phyloP scores from a whole-genome alignment of 768 basidiomycete genomes.

The Amanita inopinata region DNA sequence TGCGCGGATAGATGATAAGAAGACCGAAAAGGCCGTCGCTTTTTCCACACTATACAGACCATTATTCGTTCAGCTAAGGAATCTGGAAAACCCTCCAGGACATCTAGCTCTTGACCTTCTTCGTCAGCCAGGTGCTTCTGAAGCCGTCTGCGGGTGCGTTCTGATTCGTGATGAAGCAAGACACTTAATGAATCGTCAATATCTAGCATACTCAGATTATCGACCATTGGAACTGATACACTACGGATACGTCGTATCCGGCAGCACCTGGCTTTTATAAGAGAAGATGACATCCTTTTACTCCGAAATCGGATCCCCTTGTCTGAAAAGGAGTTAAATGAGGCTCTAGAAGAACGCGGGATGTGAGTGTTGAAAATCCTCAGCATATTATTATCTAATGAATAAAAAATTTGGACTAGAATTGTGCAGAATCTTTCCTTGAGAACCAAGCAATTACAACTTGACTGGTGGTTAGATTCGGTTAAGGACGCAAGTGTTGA shows the following conservation, averaged over 20 bases:
- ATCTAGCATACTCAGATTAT: conserved; percentile 29
- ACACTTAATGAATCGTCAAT: no score
- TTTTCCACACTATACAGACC: conserved; percentile 26
- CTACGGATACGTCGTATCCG: conserved; percentile 35
- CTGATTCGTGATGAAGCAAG: no score
- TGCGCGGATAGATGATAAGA: conserved; percentile 48
- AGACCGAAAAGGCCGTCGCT: conserved; percentile 36
- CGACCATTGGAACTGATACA: conserved; percentile 32
- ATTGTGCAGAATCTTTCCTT: conserved; percentile 28
- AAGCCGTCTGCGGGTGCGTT: conserved; percentile 52
- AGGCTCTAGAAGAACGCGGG: conserved; percentile 69
- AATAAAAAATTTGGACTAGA: conserved; percentile 14
- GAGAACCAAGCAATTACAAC: conserved; percentile 37
- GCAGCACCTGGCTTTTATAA: conserved; percentile 34
- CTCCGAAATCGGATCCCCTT: conserved; percentile 38
- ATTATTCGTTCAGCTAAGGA: conserved; percentile 25
- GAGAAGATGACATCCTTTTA: conserved; percentile 57
- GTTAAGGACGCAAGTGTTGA: conserved; percentile 27
- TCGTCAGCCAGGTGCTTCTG: conserved; percentile 21
- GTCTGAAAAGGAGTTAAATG: conserved; percentile 43
- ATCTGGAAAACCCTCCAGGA: conserved; percentile 22
- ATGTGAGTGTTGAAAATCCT: conserved; percentile 39
- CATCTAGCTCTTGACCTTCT: conserved; percentile 24
- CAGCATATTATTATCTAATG: background rate
- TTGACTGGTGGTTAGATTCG: conserved; percentile 58